Percentiles rank a stretch among this genome's conserved stretches.
phyloP scores from a whole-genome alignment of 352 stramenopile genomes.

The Phytophthora capsici region DNA sequence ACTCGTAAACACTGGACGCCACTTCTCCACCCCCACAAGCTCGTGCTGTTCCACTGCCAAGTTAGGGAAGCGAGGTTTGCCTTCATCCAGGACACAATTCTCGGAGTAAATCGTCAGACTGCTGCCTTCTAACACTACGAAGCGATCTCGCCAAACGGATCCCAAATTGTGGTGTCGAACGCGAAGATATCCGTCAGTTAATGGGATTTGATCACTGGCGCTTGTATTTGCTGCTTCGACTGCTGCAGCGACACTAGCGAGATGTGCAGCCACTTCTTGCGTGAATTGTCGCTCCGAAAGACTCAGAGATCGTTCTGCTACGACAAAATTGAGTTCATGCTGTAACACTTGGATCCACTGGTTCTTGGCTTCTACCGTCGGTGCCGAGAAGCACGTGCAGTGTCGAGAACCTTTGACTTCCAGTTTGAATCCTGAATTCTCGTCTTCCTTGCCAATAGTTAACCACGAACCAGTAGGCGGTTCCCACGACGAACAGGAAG shows the following conservation, averaged over 20 bases:
- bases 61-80: constrained; percentile 1
- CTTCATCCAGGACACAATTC: constrained; percentile 32
- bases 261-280: constrained; percentile 53
- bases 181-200: constrained; percentile 49
- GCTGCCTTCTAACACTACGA: constrained; percentile 45
- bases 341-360: constrained; percentile 65
- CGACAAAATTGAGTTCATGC: constrained; percentile 64
- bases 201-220: background rate
- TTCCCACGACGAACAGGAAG: constrained; percentile 54
- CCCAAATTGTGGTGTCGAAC: constrained; percentile 56
- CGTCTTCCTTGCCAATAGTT: constrained; percentile 29
- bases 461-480: constrained; percentile 27
- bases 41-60: constrained; percentile 59
- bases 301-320: constrained; percentile 65
- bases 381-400: constrained; percentile 47
- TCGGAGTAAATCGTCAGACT: constrained; percentile 47
- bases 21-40: constrained; percentile 55
- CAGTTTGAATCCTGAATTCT: constrained; percentile 51
- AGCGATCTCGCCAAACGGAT: constrained; percentile 61
- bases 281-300: constrained; percentile 61
- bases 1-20: constrained; percentile 48
- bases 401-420: constrained; percentile 30
- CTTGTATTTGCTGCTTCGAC: background rate
- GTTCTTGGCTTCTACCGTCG: constrained; percentile 40
- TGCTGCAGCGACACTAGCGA: constrained; percentile 22